Evolutionary conservation across 1,284 basidiomycete genomes (phyloP).

Genomic region (Tetrapyrgos nigripes): DNA sequence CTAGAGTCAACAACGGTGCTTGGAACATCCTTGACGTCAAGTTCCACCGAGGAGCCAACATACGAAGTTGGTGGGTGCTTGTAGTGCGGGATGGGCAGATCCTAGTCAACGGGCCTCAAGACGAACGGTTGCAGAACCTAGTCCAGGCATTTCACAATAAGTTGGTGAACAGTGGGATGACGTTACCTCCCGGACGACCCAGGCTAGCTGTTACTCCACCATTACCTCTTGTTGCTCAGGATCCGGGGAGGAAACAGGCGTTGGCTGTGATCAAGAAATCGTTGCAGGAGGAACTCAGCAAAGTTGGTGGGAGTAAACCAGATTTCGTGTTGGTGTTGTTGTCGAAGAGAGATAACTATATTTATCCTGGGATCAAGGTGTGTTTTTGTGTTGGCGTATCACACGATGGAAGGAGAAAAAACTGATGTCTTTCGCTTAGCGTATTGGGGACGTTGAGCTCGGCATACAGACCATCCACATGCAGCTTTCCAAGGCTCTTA

Average conservation of each 20-base stretch:
- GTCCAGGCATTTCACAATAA: conserved; percentile 58
- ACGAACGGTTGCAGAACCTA: conserved; percentile 46
- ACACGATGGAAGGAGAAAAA: background rate
- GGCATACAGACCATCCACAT: conserved; percentile 76
- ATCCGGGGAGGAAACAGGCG: conserved; percentile 49
- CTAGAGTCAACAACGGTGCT: conserved; percentile 57
- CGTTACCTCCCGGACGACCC: conserved; percentile 43
- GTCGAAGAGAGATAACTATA: conserved; percentile 66
- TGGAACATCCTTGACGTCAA: conserved; percentile 78
- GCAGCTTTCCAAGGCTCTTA: conserved; percentile 64
- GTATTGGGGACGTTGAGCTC: conserved; percentile 69
- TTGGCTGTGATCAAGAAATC: conserved; percentile 45
- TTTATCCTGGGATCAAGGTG: conserved; percentile 78
- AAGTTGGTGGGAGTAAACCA: conserved; percentile 41
- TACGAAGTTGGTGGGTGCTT: conserved; percentile 65
- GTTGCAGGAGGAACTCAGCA: conserved; percentile 40
- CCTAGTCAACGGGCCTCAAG: conserved; percentile 46
- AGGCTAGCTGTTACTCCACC: conserved; percentile 40
- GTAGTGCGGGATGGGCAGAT: conserved; percentile 54
- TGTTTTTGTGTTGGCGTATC: conserved; percentile 1
- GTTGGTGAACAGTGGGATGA: conserved; percentile 60
- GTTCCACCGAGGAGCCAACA: conserved; percentile 59
- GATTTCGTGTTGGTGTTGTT: conserved; percentile 70
- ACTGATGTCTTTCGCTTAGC: conserved; percentile 31
- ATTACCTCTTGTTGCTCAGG: conserved; percentile 37